These are phyloP conservation scores for Colletotrichum sp. DNA, from an alignment of 2,329 filamentous ascomycete species.

Conservation along the genomic window DNA sequence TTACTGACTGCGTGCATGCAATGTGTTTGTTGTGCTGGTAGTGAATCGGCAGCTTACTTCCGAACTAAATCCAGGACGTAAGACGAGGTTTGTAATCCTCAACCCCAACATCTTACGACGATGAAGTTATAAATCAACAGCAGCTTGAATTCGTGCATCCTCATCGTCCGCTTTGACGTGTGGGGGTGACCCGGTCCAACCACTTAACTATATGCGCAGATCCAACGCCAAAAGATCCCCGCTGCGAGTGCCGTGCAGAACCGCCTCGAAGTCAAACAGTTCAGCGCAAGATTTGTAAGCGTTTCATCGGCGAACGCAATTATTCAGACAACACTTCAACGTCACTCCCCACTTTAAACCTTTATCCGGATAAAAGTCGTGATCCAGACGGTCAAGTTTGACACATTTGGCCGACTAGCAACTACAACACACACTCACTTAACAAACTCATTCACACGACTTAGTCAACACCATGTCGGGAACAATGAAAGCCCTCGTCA, in stretches of 20 bases:
- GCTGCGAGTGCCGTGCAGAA: not conserved
- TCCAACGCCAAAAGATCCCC: not conserved
- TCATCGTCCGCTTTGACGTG: not conserved
- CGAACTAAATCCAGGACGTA: not conserved
- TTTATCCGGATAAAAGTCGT: not conserved
- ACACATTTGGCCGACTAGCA: fast-evolving
- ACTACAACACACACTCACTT: not conserved
- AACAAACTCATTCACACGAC: not conserved
- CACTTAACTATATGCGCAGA: not conserved
- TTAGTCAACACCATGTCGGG: not conserved
- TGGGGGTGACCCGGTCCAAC: not conserved
- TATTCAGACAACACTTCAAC: not conserved
- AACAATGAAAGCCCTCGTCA: conserved; percentile 36
- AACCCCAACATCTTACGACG: not conserved
- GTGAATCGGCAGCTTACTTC: not conserved
- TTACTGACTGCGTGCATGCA: not conserved
- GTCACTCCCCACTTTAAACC: not conserved
- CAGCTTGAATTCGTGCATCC: not conserved
- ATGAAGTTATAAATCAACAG: not conserved
- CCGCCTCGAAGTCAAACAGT: not conserved
- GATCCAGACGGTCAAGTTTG: fast-evolving
- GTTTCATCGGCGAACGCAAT: not conserved
- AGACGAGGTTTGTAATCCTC: not conserved
- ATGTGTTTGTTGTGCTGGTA: not conserved
- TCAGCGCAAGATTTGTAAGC: not conserved